These are phyloP conservation scores for Aspergillus cavernicola DNA, from an alignment of 495 filamentous ascomycete genomes.

Conservation along the genomic window DNA sequence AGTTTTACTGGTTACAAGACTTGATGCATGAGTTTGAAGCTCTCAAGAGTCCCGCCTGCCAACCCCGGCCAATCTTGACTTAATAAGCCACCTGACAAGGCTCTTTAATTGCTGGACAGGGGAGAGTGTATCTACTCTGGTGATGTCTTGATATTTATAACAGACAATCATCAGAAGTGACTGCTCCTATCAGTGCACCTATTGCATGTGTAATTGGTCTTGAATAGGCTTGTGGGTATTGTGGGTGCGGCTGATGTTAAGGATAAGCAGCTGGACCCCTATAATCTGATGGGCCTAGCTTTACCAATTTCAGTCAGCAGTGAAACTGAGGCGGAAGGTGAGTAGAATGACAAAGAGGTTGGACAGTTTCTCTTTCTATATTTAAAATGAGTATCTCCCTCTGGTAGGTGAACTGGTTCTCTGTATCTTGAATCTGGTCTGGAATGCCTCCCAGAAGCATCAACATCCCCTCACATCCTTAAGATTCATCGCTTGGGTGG, in stretches of 20 bases:
- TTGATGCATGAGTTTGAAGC: too few species aligned
- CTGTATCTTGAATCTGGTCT: too few species aligned
- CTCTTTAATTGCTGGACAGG: neutral
- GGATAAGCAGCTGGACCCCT: neutral
- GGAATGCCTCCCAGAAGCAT: too few species aligned
- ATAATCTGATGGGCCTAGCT: neutral
- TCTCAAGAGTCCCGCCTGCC: neutral
- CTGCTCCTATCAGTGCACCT: neutral
- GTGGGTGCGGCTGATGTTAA: neutral
- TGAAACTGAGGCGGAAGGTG: neutral
- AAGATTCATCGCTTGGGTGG: too few species aligned
- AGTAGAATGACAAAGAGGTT: neutral
- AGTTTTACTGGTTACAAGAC: neutral
- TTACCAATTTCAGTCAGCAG: neutral
- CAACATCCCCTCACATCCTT: too few species aligned
- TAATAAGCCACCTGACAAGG: neutral
- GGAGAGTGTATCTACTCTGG: neutral
- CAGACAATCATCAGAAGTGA: neutral
- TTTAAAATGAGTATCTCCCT: too few species aligned
- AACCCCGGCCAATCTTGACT: neutral
- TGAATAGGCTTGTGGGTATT: neutral
- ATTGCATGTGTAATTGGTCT: constrained; percentile 3
- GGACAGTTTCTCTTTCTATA: too few species aligned
- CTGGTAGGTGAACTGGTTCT: too few species aligned
- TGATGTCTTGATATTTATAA: neutral